These are phyloP conservation scores for Exophiala sideris DNA, from an alignment of 2,329 filamentous ascomycete species.

Conservation along the genomic window DNA sequence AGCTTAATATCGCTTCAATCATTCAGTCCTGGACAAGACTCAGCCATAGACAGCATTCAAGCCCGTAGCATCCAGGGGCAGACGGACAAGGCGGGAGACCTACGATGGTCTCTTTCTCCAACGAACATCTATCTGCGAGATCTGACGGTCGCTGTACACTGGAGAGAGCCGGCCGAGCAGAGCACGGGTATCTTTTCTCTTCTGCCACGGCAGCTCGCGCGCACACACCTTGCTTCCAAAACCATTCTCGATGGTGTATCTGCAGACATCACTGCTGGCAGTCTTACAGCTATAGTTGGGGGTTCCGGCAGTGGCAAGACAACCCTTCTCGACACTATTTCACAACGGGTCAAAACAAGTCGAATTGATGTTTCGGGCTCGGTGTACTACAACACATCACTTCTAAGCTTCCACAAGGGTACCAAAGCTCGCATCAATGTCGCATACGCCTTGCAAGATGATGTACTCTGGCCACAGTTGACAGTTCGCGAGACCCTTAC, in stretches of 20 bases:
- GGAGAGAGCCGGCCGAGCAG: background rate
- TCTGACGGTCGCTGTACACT: background rate
- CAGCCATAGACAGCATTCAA: background rate
- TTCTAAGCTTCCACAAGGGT: background rate
- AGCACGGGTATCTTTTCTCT: background rate
- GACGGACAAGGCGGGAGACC: background rate
- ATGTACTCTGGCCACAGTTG: conserved; percentile 74
- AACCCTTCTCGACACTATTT: conserved; percentile 70
- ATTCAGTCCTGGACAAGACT: background rate
- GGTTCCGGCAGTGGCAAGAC: conserved; percentile 72
- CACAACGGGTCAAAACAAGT: conserved; percentile 61
- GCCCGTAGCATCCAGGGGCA: background rate
- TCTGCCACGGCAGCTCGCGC: background rate
- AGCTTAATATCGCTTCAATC: background rate
- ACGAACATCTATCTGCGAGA: background rate
- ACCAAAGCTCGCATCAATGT: conserved; percentile 26
- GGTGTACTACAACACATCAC: conserved; percentile 50
- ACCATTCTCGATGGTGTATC: conserved; percentile 61
- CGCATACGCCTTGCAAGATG: conserved; percentile 84
- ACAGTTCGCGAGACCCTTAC: conserved; percentile 76
- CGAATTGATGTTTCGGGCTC: conserved; percentile 57
- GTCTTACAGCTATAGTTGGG: conserved; percentile 76
- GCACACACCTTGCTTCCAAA: conserved; percentile 32
- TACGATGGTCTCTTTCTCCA: background rate
- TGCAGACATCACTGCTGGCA: conserved; percentile 61